Percentiles rank a stretch among this genome's conserved stretches.
phyloP scores from a whole-genome alignment of 192 early-diverging fungal genomes.

The Paraglomus occultum region DNA sequence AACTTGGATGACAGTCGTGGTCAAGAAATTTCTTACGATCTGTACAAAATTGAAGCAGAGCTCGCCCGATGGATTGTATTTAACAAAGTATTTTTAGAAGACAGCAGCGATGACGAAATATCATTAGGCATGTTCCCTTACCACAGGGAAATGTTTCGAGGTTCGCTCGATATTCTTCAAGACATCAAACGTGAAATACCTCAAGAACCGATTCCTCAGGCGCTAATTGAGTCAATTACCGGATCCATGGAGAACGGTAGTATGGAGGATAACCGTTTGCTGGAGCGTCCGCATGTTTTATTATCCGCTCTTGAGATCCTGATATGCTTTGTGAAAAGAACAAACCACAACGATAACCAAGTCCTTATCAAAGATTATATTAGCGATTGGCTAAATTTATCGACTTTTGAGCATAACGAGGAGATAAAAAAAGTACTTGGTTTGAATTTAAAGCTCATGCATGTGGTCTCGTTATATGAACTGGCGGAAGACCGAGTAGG shows the following conservation, averaged over 20 bases:
- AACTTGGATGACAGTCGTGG: slow-evolving; percentile 21
- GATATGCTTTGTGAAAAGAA: slow-evolving; percentile 30
- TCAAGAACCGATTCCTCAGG: slow-evolving; percentile 11
- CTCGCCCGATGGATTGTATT: slow-evolving; percentile 14
- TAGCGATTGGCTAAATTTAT: slow-evolving; percentile 27
- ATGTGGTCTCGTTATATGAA: slow-evolving; percentile 29
- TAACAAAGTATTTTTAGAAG: slow-evolving; percentile 26
- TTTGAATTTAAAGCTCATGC: slow-evolving; percentile 3
- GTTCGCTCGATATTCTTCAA: slow-evolving; percentile 12
- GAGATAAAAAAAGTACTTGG: background rate
- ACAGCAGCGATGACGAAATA: background rate
- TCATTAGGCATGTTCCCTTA: slow-evolving; percentile 22
- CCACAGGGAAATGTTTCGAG: slow-evolving; percentile 28
- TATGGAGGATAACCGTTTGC: background rate
- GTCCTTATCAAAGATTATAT: slow-evolving; percentile 20
- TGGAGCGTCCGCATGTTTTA: background rate
- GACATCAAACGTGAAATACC: slow-evolving; percentile 22
- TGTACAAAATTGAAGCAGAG: slow-evolving; percentile 27
- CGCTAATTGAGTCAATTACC: background rate
- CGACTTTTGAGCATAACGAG: background rate
- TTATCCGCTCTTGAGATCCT: slow-evolving; percentile 30
- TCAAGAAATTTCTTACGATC: slow-evolving; percentile 24
- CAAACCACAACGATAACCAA: background rate
- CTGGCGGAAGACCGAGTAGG: slow-evolving; percentile 26
- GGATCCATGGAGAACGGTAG: background rate